Base-by-base conservation (phyloP, 1,284 basidiomycete genomes). In the Ceratobasidium sp. region DNA sequence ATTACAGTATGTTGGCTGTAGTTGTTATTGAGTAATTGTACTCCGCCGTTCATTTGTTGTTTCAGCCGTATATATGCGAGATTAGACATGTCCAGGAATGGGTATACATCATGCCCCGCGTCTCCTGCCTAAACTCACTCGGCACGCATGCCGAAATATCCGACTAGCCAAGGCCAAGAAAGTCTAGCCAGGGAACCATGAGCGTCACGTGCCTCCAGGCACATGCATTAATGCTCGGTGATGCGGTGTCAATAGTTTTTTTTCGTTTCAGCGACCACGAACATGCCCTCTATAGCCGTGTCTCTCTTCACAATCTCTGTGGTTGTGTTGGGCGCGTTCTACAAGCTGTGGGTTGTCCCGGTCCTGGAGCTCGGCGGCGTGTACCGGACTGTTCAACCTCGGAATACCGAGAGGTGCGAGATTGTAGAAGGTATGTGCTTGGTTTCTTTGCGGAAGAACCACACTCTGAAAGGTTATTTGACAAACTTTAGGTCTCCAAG, bases 401-500 rank as follows among this genome's bases (percentile, higher is more conserved):
- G 56, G 40, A 70, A 70, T 16, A 70, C 53, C 23, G 54, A 70
- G 25, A n/a, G 42, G 6, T 70, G 66, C 21, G 40, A 42, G 11
- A 25, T 16, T 5, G 54, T 70, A 0, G 66, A 70, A 49, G 66
- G 66, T 70, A 48, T 30, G 25, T 33, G 11, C 5, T 8, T 18
- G 38, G 9, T 16, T 48, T 16, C 16, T 21, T 30, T 21, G 18
- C 40, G 16, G 8, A 9, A 8, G 53, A 21, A 38, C 16, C 42
- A 23, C 30, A 11, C 14, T 23, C 18, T 8, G 8, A 48, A 23
- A 49, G 2, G 14, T 3, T 6, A 25, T 33, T 42, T 21, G 53
- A 16, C 28, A n/a, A 5, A 44, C 21, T 49, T 38, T 48, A n/a
- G 83, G 84, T 25, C 79, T 89, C 3, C 79, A 86, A 73, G 89